phyloP scores from a whole-genome alignment of 2,329 filamentous ascomycete genomes.

The Phoma herbarum region DNA sequence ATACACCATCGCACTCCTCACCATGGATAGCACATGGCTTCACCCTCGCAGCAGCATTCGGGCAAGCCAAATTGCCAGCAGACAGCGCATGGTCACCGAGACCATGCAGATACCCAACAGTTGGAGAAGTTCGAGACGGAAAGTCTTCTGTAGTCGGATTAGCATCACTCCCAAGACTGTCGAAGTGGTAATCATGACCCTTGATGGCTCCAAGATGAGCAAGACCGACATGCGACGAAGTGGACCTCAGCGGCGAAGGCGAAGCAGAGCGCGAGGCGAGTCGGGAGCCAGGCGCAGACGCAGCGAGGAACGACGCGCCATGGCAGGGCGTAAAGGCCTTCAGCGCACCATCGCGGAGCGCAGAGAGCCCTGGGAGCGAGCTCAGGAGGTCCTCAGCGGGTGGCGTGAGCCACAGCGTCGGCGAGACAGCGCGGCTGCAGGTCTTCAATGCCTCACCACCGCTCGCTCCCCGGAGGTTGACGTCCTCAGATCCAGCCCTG shows the following conservation, averaged over 20 bases:
- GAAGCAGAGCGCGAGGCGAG: slow-evolving; percentile 24
- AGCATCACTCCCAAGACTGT: background rate
- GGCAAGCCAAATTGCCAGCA: slow-evolving; percentile 8
- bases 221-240: slow-evolving; percentile 9
- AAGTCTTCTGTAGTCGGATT: background rate
- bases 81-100: slow-evolving; percentile 24
- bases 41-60: background rate
- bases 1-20: slow-evolving; percentile 31
- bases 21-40: slow-evolving; percentile 32
- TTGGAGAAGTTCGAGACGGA: slow-evolving; percentile 2
- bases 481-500: background rate
- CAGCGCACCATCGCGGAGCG: background rate
- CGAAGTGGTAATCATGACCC: background rate
- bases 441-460: background rate
- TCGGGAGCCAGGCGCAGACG: slow-evolving; percentile 38
- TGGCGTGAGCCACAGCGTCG: background rate
- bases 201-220: background rate
- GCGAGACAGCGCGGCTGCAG: background rate
- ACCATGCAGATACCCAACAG: background rate
- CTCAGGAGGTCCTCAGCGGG: background rate
- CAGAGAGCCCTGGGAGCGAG: background rate
- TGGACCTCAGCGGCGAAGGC: slow-evolving; percentile 6
- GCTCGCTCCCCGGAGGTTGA: no score
- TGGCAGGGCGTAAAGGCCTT: slow-evolving; percentile 32
- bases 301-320: slow-evolving; percentile 32